Conservation (phyloP, 2,329 filamentous ascomycete genomes). For the Xylariaceae sp. region DNA sequence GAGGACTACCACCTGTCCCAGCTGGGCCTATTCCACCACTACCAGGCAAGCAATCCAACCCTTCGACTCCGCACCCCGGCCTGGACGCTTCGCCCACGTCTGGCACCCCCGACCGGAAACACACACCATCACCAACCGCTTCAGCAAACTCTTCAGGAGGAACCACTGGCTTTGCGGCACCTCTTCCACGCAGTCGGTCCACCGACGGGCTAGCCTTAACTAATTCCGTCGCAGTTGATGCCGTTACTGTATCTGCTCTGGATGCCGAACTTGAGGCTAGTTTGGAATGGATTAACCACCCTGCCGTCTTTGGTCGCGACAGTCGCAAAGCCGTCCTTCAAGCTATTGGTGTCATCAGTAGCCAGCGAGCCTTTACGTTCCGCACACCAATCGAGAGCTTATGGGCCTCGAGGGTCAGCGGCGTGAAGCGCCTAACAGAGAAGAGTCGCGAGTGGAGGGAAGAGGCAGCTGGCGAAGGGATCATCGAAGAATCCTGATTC, state of each 20-base stretch:
- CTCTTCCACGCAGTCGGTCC: constrained; percentile 58
- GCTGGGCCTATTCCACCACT: constrained; percentile 36
- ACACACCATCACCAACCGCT: constrained; percentile 60
- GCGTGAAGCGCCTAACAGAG: constrained; percentile 81
- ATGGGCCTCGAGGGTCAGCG: constrained; percentile 83
- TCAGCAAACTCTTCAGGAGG: constrained; percentile 52
- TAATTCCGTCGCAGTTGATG: constrained; percentile 75
- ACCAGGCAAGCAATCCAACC: constrained; percentile 47
- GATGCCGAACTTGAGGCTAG: constrained; percentile 90
- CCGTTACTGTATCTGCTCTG: constrained; percentile 79
- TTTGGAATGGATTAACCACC: constrained; percentile 97
- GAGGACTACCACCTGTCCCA: constrained; percentile 81
- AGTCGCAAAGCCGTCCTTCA: constrained; percentile 95
- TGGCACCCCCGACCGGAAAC: constrained; percentile 60
- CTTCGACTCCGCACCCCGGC: constrained; percentile 56
- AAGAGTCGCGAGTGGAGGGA: constrained; percentile 92
- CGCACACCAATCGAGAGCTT: constrained; percentile 86
- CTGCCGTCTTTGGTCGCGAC: constrained; percentile 91
- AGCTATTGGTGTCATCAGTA: constrained; percentile 94
- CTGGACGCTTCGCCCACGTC: constrained; percentile 52
- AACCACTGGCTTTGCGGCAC: constrained; percentile 45
- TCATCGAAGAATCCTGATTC: constrained; percentile 63
- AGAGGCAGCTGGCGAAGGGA: constrained; percentile 75
- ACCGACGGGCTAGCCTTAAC: constrained; percentile 63
- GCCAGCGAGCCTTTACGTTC: constrained; percentile 92